A percentile compares a stretch with the other conserved stretches of the same genome.
Conservation (phyloP, 164 flowering plant genomes). For the Vitis labrusca region DNA sequence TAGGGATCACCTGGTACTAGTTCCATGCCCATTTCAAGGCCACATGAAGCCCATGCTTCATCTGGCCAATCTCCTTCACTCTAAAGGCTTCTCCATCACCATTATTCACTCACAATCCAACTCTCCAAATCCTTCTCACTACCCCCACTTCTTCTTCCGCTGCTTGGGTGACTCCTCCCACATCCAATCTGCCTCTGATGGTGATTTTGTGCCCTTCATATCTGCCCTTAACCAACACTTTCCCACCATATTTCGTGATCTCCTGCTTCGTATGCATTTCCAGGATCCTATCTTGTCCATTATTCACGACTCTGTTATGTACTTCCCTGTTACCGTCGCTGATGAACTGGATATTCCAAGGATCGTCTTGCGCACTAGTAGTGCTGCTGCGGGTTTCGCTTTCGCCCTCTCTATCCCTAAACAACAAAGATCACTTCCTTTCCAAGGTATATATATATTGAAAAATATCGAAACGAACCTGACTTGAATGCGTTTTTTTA, state of each 20-base stretch:
- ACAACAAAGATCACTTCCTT: background rate
- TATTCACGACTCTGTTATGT: background rate
- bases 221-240: background rate
- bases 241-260: background rate
- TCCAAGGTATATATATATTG: background rate
- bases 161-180: background rate
- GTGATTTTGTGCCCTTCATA: background rate
- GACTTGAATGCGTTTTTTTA: too few species aligned
- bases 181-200: background rate
- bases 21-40: slow-evolving; percentile 6
- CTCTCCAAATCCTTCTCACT: slow-evolving; percentile 1
- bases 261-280: background rate
- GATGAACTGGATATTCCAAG: slow-evolving; percentile 1
- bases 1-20: background rate
- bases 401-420: background rate
- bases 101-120: background rate
- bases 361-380: background rate
- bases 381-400: background rate
- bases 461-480: too few species aligned
- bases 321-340: background rate
- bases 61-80: slow-evolving; percentile 1
- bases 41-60: slow-evolving; percentile 7
- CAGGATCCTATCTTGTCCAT: background rate
- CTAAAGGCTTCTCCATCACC: slow-evolving; percentile 1
- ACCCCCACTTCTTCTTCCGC: background rate